These are phyloP conservation scores for Rhodomyrtus tomentosa DNA, from an alignment of 345 rosid genomes.

Conservation along the genomic window DNA sequence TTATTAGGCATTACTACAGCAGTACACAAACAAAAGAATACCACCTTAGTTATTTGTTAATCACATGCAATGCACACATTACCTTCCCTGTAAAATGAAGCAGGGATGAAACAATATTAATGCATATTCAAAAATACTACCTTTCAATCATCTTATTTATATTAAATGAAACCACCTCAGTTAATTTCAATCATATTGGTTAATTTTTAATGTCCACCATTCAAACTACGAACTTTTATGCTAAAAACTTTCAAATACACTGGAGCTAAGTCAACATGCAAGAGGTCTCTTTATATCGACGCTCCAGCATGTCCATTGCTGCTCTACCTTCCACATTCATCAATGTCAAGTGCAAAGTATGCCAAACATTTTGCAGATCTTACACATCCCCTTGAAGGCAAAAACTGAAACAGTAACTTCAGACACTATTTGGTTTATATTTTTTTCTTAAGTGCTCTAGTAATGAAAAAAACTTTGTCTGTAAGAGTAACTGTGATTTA, in stretches of 20 bases:
- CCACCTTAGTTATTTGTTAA: neutral
- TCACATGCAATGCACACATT: neutral
- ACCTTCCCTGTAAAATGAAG: neutral
- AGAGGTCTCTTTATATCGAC: neutral
- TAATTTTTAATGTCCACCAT: neutral
- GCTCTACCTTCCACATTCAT: neutral
- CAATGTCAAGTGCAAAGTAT: neutral
- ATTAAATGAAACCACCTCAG: neutral
- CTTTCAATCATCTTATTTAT: neutral
- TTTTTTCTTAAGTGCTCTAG: neutral
- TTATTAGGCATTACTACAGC: neutral
- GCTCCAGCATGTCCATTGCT: neutral
- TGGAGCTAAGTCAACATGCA: neutral
- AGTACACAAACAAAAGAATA: neutral
- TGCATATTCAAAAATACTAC: neutral
- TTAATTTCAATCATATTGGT: neutral
- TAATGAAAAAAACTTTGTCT: neutral
- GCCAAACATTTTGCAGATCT: neutral
- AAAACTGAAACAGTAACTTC: neutral
- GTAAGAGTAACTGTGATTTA: neutral
- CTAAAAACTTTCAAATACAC: too few relatives aligned
- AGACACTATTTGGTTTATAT: neutral
- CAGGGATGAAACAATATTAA: neutral
- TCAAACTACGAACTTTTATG: neutral
- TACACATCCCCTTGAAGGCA: neutral